Evolutionary conservation across 2,329 filamentous ascomycete genomes (phyloP).

Genomic region (Verticillium nubilum): DNA sequence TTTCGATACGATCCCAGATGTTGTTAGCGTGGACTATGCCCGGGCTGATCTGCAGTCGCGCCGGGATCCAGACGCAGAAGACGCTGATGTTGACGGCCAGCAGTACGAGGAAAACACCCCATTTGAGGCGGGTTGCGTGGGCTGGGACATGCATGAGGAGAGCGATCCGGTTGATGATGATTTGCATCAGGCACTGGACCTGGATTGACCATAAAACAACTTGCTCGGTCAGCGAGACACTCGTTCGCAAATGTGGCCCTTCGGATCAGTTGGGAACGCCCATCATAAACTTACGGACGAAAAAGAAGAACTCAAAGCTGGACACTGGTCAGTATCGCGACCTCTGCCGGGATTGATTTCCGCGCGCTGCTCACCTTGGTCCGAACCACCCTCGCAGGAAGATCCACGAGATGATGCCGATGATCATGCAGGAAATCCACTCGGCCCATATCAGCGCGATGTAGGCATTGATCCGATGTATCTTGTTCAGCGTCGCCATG

Average conservation of each 20-base stretch:
- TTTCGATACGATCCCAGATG: slow-evolving; percentile 44
- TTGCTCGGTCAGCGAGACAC: neutral
- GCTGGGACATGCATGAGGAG: slow-evolving; percentile 32
- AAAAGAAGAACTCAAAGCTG: slow-evolving; percentile 2
- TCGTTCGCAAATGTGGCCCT: neutral
- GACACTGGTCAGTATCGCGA: neutral
- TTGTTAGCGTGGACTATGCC: slow-evolving; percentile 36
- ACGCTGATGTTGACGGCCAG: slow-evolving; percentile 42
- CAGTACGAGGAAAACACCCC: slow-evolving; percentile 34
- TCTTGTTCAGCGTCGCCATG: slow-evolving; percentile 21
- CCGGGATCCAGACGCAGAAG: slow-evolving; percentile 45
- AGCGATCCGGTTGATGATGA: slow-evolving; percentile 45
- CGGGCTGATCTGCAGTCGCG: slow-evolving; percentile 33
- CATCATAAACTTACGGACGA: neutral
- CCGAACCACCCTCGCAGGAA: slow-evolving; percentile 24
- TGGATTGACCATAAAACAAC: slow-evolving; percentile 18
- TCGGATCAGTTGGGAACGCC: neutral
- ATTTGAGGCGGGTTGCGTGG: slow-evolving; percentile 34
- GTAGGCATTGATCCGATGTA: slow-evolving; percentile 27
- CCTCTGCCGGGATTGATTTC: neutral
- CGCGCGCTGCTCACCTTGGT: slow-evolving; percentile 17
- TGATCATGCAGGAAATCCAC: slow-evolving; percentile 24
- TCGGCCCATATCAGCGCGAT: slow-evolving; percentile 35
- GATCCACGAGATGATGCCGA: slow-evolving; percentile 29
- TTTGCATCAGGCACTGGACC: slow-evolving; percentile 39